Base-by-base conservation (phyloP, 2,329 filamentous ascomycete genomes). In the Trichoderma sp. region DNA sequence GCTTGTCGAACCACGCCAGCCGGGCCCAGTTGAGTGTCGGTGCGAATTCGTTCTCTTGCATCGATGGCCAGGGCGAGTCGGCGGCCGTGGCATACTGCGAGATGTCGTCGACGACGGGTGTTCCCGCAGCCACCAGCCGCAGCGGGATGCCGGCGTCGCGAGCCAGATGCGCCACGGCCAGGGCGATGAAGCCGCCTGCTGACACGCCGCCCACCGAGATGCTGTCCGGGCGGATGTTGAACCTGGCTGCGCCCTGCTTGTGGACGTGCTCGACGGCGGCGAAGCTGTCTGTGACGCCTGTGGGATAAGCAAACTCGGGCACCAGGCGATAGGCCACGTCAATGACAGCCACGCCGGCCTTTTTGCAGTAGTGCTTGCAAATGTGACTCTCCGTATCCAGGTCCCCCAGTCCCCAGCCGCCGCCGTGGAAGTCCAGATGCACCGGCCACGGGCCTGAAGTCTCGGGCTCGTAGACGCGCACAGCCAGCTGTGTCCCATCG, bases 251-350 rank as follows among this genome's bases (percentile, higher is more conserved):
- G 21, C 81, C 82, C 11, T 80, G 75, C 12, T 75, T 70, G 72
- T 81, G 77, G 34, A 84, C 77, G 75, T 84, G 81, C 71, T 82
- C 77, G 39, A 87, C 75, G 2, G 82, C 83, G 7, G 82, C 82
- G 76, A 84, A 87, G 64, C 82, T 83, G 77, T 88, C 86, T n/a
- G 84, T 81, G 21, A 85, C 81, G 34, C 80, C 80, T 15, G 82
- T 81, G n/a, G 86, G 86, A 71, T 85, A 87, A 6, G 83, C 78
- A 73, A 82, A 76, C 76, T 87, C 85, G 9, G 86, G 86, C 0
- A 86, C 83, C 1, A 87, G 81, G 5, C 86, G 82, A 74, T 88
- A 88, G n/a, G 77, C 85, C 12, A 87, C 83, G 74, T 86, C 84
- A 69, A 88, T 80, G 32, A 87, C 84, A 15, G 80, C 81, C 32